phyloP scores from a whole-genome alignment of 2,329 filamentous ascomycete genomes.

The Xylariaceae sp. region DNA sequence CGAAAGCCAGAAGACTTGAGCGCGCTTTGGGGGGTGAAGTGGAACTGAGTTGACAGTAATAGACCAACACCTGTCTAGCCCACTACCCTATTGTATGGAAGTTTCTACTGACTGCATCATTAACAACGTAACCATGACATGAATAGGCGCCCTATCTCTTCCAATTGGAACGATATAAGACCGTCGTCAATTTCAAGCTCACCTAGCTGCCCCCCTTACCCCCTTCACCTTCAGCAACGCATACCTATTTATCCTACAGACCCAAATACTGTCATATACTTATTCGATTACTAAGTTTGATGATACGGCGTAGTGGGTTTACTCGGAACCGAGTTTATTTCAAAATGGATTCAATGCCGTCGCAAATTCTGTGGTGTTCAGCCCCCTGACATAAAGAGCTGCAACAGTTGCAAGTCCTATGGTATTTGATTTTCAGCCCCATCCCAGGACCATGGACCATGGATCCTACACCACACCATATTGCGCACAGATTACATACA shows the following conservation, averaged over 20 bases:
- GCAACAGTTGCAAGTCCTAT: not conserved
- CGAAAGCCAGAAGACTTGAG: too few species aligned
- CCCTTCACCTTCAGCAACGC: too few species aligned
- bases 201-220: not conserved
- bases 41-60: too few species aligned
- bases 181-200: not conserved
- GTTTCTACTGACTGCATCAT: too few species aligned
- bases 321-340: not conserved
- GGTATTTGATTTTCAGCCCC: conserved; percentile 18
- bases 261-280: not conserved
- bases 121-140: too few species aligned
- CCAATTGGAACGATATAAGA: not conserved
- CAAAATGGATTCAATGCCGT: not conserved
- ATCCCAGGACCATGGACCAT: conserved; percentile 13
- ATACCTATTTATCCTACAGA: not conserved
- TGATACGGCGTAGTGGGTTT: not conserved
- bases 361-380: not conserved
- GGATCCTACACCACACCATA: conserved; percentile 5
- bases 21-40: too few species aligned
- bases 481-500: conserved; percentile 3
- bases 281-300: conserved; percentile 2
- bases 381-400: too few species aligned
- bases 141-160: too few species aligned
- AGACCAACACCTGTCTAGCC: too few species aligned
- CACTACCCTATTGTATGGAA: too few species aligned